phyloP scores from a whole-genome alignment of 768 basidiomycete species.

The Tricholoma saponaceum region DNA sequence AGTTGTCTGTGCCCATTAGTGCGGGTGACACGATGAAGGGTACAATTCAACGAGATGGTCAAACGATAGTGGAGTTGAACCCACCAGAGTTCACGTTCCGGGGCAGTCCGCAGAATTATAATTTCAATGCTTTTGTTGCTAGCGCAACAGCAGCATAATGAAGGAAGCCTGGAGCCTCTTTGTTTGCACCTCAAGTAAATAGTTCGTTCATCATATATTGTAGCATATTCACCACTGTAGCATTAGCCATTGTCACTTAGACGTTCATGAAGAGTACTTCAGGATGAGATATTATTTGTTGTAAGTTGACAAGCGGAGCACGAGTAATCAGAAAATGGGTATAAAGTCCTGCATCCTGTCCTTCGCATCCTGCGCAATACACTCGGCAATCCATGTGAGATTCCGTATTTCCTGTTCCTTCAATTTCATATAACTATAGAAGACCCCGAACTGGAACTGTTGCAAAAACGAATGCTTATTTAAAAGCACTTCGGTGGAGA shows the following conservation, averaged over 20 bases:
- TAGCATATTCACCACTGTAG: slow-evolving; percentile 1
- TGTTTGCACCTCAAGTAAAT: background rate
- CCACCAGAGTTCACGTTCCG: slow-evolving; percentile 52
- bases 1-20: slow-evolving; percentile 54
- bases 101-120: slow-evolving; percentile 52
- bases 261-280: background rate
- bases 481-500: slow-evolving; percentile 86
- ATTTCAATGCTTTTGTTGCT: slow-evolving; percentile 70
- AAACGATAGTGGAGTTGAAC: slow-evolving; percentile 41
- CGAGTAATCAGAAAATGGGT: slow-evolving; percentile 66
- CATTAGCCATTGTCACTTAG: background rate
- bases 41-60: slow-evolving; percentile 44
- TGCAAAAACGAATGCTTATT: slow-evolving; percentile 96
- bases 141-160: slow-evolving; percentile 24
- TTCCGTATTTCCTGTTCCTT: slow-evolving; percentile 91
- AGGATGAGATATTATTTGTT: background rate
- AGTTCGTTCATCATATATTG: background rate
- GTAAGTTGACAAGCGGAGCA: background rate
- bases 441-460: slow-evolving; percentile 93
- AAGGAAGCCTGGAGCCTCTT: background rate
- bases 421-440: slow-evolving; percentile 88
- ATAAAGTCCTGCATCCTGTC: slow-evolving; percentile 96
- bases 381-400: slow-evolving; percentile 94
- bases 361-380: slow-evolving; percentile 94
- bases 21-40: slow-evolving; percentile 49